phyloP scores from a whole-genome alignment of 495 filamentous ascomycete species.

The Daldinia grandis region DNA sequence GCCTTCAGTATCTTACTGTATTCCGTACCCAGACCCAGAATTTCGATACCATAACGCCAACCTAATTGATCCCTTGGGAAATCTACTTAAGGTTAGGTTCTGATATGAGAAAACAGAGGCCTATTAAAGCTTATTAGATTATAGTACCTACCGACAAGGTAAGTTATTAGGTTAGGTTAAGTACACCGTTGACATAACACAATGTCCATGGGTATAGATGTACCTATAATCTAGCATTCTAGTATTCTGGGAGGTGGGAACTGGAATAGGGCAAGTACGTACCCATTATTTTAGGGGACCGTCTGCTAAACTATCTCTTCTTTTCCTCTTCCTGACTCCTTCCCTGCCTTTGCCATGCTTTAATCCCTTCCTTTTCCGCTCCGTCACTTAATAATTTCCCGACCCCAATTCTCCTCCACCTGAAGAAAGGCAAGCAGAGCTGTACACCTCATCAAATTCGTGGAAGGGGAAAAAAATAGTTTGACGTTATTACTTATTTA shows the following conservation, averaged over 20 bases:
- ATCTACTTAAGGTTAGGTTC: constrained; percentile 34
- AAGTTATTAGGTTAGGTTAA: background rate
- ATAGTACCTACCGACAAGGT: background rate
- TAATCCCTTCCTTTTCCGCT: constrained; percentile 43
- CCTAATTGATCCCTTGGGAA: constrained; percentile 33
- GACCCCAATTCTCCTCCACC: constrained; percentile 44
- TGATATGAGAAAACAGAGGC: constrained; percentile 20
- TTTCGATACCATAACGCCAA: constrained; percentile 42
- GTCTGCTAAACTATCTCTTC: constrained; percentile 10
- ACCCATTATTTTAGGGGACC: constrained; percentile 37
- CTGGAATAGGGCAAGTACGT: constrained; percentile 24
- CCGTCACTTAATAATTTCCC: constrained; percentile 46
- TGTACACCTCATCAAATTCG: constrained; percentile 42
- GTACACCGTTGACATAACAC: background rate
- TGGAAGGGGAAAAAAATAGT: constrained; percentile 18
- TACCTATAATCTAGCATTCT: constrained; percentile 2
- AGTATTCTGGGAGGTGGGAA: constrained; percentile 1
- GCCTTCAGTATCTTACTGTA: constrained; percentile 42
- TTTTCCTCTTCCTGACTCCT: constrained; percentile 28
- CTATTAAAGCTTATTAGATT: constrained; percentile 12
- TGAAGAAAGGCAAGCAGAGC: constrained; percentile 34
- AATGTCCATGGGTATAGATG: background rate
- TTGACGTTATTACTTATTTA: constrained; percentile 33
- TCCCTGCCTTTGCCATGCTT: constrained; percentile 44
- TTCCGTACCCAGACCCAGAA: constrained; percentile 29